These are phyloP conservation scores for Candida broadrunensis DNA, from an alignment of 805 yeast genomes.

Conservation along the genomic window DNA sequence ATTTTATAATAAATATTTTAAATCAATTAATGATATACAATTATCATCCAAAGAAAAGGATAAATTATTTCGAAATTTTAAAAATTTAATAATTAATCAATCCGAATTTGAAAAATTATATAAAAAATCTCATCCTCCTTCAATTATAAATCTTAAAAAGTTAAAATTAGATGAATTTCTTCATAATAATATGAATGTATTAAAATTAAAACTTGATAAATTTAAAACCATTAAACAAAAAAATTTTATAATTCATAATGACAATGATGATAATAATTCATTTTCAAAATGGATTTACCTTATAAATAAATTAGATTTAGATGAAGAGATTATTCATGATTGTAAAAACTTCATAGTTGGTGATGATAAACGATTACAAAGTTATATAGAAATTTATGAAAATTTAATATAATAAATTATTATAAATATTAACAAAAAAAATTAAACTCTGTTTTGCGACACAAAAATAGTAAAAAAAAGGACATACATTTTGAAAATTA, in stretches of 20 bases:
- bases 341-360: constrained; percentile 37
- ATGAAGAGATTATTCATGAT: constrained; percentile 19
- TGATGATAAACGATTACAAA: constrained; percentile 33
- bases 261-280: not conserved
- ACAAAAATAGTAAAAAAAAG: no score
- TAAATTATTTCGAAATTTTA: constrained; percentile 21
- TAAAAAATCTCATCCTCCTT: constrained; percentile 12
- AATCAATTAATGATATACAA: constrained; percentile 9
- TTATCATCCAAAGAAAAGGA: constrained; percentile 18
- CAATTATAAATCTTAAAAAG: constrained; percentile 27
- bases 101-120: constrained; percentile 22
- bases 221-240: not conserved
- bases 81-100: constrained; percentile 25
- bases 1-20: constrained; percentile 16
- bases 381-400: constrained; percentile 15
- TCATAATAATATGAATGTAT: not conserved
- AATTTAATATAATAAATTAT: no score
- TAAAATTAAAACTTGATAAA: not conserved
- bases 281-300: constrained; percentile 30
- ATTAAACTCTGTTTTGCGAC: no score
- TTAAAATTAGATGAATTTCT: constrained; percentile 22
- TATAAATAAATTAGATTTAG: constrained; percentile 18
- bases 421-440: no score
- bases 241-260: not conserved
- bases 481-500: no score